Evolutionary conservation across 768 basidiomycete species (phyloP), one percentile per base, ranked within the genome.

Genomic region (Calocybe indica): DNA sequence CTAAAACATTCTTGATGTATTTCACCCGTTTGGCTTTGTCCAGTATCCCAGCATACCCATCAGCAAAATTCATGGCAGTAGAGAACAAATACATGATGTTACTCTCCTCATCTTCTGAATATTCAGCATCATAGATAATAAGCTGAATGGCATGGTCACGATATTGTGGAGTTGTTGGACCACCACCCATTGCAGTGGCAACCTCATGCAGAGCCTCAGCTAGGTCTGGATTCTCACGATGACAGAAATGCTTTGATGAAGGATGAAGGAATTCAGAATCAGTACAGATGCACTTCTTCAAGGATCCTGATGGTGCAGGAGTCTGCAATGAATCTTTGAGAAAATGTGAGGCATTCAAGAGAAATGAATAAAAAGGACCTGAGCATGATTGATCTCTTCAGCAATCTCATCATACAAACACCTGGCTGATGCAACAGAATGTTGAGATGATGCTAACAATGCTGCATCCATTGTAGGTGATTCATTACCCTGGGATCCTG

Each of bases 101-200:
- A 38, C 30, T 35, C n/a, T 29, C 22, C 22, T 50, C 49, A 31
- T 36, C 32, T 32, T 50, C 49, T 1, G 45, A 50, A 11, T 39
- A 46, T 9, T 50, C 49, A 13, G 31, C 49, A 50, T 50, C 49
- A 45, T 45, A 37, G 28, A 38, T 39, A 35, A 46, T 8, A 14
- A 50, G 37, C 31, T 50, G 14, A 36, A 50, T 45, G 15, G 49
- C 49, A 14, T 28, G 36, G 13, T 46, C 15, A 34, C 37, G 15
- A 37, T 15, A 45, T 37, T 46, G 42, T 15, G 43, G 48, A 13
- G 48, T 45, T 5, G 43, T 8, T 3, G 29, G 6, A n/a, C 10
- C 28, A 31, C n/a, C 43, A 45, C 33, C 13, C 14, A 45, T 37
- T 14, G 43, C 43, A 45, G 3, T 28, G 5, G 33, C 43, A 4